These are phyloP conservation scores for Ambispora gerdemannii DNA, from an alignment of 192 early-diverging fungal genomes.

Conservation along the genomic window DNA sequence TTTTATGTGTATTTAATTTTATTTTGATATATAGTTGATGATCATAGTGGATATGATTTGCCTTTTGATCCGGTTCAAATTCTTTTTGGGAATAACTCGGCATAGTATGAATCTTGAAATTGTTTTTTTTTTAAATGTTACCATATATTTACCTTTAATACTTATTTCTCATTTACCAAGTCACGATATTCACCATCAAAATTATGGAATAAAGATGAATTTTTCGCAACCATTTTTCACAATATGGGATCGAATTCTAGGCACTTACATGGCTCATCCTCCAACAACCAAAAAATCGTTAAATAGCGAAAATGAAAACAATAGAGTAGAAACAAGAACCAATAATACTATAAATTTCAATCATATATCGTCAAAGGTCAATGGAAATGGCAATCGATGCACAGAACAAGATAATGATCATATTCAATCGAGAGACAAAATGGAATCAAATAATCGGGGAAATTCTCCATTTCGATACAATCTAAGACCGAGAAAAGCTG, in stretches of 20 bases:
- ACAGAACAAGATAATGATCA: neutral
- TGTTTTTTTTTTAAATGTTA: neutral
- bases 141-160: neutral
- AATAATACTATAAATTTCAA: no score
- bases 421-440: neutral
- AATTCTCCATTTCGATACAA: constrained; percentile 10
- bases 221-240: constrained; percentile 76
- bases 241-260: constrained; percentile 72
- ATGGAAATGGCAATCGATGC: neutral
- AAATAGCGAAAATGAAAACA: no score
- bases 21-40: constrained; percentile 55
- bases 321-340: no score
- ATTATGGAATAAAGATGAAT: constrained; percentile 56
- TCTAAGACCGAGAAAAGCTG: constrained; percentile 11
- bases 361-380: no score
- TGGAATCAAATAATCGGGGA: neutral
- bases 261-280: constrained; percentile 50
- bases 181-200: constrained; percentile 59
- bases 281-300: constrained; percentile 31
- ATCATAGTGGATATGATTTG: constrained; percentile 76
- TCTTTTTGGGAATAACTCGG: constrained; percentile 70
- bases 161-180: constrained; percentile 34
- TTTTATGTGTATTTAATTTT: neutral
- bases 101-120: constrained; percentile 58
- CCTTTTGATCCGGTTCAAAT: constrained; percentile 71